Conservation (phyloP, 306 rosid species). For the Gastrolobium villosum region DNA sequence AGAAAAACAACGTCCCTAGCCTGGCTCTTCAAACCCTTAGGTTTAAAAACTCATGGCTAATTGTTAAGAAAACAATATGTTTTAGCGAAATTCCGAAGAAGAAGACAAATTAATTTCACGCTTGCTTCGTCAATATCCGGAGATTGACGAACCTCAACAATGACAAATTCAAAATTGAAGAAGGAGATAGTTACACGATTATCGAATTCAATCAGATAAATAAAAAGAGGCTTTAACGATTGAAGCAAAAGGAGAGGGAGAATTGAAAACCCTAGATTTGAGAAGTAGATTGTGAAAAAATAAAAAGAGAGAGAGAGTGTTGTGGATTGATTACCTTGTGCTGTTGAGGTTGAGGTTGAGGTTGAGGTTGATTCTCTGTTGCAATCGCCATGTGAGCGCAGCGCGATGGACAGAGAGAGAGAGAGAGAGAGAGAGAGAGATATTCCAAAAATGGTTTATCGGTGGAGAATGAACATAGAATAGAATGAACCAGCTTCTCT, state of each 20-base stretch:
- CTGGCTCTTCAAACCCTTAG: background rate
- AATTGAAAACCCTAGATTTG: constrained; percentile 53
- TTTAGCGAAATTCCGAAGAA: background rate
- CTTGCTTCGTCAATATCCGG: constrained; percentile 16
- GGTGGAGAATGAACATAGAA: background rate
- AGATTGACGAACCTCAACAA: constrained; percentile 4
- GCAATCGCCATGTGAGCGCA: constrained; percentile 73
- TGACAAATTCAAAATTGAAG: background rate
- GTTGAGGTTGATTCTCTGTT: constrained; percentile 69
- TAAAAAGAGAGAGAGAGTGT: background rate
- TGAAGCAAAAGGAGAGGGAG: background rate
- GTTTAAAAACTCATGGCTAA: constrained; percentile 19
- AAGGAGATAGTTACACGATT: background rate
- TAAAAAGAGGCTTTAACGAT: background rate
- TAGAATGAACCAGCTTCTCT: background rate
- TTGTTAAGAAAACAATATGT: background rate
- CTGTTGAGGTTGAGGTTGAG: constrained; percentile 53
- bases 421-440: constrained; percentile 24
- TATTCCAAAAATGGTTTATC: no score
- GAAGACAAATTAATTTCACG: background rate
- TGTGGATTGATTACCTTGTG: constrained; percentile 60
- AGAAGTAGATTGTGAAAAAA: background rate
- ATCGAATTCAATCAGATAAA: background rate
- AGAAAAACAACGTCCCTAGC: background rate
- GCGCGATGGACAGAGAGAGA: background rate